Percentiles rank a stretch among this genome's conserved stretches.
Evolutionary conservation across 495 filamentous ascomycete genomes (phyloP).

Genomic region (Poronia punctata): DNA sequence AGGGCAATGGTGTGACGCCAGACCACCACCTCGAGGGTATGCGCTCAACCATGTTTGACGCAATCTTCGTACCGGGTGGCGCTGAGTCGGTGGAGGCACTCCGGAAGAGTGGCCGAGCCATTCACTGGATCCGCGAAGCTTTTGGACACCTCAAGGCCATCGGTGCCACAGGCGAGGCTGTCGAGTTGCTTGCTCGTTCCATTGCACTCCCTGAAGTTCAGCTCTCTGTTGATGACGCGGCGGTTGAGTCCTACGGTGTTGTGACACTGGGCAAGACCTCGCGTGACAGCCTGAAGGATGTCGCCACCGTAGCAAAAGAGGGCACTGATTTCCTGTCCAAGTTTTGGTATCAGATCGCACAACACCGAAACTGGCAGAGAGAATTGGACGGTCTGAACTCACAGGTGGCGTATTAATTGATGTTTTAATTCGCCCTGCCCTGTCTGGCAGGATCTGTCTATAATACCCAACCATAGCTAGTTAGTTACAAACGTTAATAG

Average conservation of each 20-base stretch:
- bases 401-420: constrained; percentile 37
- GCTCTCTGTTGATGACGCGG: constrained; percentile 42
- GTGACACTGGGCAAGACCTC: constrained; percentile 49
- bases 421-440: no score
- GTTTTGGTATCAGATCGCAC: constrained; percentile 58
- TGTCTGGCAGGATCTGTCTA: no score
- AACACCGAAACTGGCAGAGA: constrained; percentile 62
- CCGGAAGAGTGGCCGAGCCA: constrained; percentile 63
- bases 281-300: constrained; percentile 50
- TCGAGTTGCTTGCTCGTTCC: constrained; percentile 53
- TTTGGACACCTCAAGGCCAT: constrained; percentile 78
- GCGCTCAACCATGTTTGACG: constrained; percentile 83
- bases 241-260: constrained; percentile 63
- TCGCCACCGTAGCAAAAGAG: constrained; percentile 52
- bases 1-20: constrained; percentile 51
- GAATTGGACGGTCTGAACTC: constrained; percentile 61
- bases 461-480: no score
- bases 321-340: constrained; percentile 55
- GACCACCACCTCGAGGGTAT: constrained; percentile 78
- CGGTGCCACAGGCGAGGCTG: constrained; percentile 64
- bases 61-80: constrained; percentile 73
- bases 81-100: constrained; percentile 52
- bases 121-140: constrained; percentile 79
- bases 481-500: no score
- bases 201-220: constrained; percentile 49